phyloP scores from a whole-genome alignment of 768 basidiomycete species.

The Trametes maxima region DNA sequence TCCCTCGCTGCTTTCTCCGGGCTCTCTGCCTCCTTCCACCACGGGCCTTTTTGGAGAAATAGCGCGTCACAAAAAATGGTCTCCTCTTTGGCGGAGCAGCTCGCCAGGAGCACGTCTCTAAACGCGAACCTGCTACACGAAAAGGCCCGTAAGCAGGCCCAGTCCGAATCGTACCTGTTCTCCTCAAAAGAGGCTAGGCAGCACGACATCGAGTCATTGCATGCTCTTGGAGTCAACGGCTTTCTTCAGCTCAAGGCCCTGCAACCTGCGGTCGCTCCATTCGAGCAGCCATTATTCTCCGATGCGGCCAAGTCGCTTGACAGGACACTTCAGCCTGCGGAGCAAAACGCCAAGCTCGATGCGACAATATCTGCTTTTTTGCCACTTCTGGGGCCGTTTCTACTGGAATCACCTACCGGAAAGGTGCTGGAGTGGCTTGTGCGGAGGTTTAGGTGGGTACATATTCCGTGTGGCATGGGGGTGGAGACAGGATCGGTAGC shows the following conservation, averaged over 20 bases:
- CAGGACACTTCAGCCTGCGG: constrained; percentile 69
- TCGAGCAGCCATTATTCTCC: constrained; percentile 77
- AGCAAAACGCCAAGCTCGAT: constrained; percentile 68
- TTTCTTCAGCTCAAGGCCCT: constrained; percentile 71
- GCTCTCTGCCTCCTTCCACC: background rate
- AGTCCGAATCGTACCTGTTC: constrained; percentile 84
- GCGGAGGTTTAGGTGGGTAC: constrained; percentile 78
- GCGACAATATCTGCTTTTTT: constrained; percentile 61
- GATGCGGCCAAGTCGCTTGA: constrained; percentile 76
- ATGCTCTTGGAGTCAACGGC: constrained; percentile 78
- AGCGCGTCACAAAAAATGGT: constrained; percentile 40
- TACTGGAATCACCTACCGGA: constrained; percentile 78
- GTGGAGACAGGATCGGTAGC: background rate
- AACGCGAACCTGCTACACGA: constrained; percentile 75
- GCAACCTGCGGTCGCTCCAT: constrained; percentile 56
- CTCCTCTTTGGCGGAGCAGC: constrained; percentile 79
- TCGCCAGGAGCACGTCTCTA: constrained; percentile 76
- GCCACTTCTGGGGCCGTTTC: constrained; percentile 71
- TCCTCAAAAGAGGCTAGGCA: constrained; percentile 77
- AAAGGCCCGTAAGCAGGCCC: constrained; percentile 58
- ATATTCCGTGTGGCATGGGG: too few relatives aligned
- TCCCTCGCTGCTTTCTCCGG: background rate
- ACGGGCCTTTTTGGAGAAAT: background rate
- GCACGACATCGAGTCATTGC: constrained; percentile 86
- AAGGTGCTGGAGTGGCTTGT: constrained; percentile 96